Base-by-base conservation (phyloP, 176 grass and related monocot species). In the Pontederia paniculata region DNA sequence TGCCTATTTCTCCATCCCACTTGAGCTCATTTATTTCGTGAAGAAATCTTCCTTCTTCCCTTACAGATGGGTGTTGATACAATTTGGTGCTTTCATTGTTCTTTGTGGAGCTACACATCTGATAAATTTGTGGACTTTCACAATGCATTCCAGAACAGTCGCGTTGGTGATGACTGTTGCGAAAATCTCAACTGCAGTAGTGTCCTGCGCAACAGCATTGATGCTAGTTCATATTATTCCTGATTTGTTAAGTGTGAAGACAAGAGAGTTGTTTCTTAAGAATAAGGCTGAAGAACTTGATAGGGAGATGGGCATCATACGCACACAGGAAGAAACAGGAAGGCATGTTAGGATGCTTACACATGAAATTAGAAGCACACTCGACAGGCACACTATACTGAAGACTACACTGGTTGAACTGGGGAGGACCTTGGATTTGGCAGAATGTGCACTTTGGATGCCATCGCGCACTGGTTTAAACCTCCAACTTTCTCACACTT, bases 1-100 rank as follows among this genome's bases (percentile, higher is more conserved):
- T 10, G 84, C 84, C 0, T 95, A 88, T 63, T 84, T 95, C 81
- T 78, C 81, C 8, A 88, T 95, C 56, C 89, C 81, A 0, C 60
- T 94, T n/a, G 80, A 94, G 71, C 75, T 94, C 48, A 81, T 84
- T 55, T 94, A 88, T 54, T 88, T 94, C n/a, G 74, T 81, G 41
- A 88, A 84, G 74, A 88, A 84, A 71, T 88, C 77, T 1, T 78
- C 84, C 44, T 76, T 84, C 74, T 87, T 87, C 66, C 83, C 83
- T 2, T 87, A 87, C 46, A 70, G 78, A 61, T 87, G 83, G 83
- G 83, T 87, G 28, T 54, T 87, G 19, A 78, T 87, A 59, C 83
- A 87, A 42, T 87, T 87, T 11, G 83, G 83, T 28, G 83, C 83
- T 9, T 87, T 87, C 62, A 87, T 87, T 5, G 74, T 87, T 61